Conservation (phyloP, 2,329 filamentous ascomycete species). For the Calonectria pseudoreteaudii region DNA sequence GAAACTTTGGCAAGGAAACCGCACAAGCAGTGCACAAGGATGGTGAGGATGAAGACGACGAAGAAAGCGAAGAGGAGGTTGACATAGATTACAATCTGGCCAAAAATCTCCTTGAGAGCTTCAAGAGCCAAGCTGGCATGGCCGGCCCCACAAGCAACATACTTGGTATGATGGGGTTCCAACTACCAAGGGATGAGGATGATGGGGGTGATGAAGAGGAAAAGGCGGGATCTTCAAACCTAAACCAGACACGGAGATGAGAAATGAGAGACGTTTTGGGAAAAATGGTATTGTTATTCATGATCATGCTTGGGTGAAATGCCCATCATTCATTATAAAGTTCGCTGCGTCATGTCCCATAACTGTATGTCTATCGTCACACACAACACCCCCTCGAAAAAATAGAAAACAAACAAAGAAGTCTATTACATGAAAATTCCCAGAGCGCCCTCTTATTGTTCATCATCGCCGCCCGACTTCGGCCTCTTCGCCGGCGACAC, state of each 20-base stretch:
- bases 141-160: slow-evolving; percentile 90
- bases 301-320: slow-evolving; percentile 5
- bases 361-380: slow-evolving; percentile 22
- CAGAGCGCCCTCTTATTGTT: slow-evolving; percentile 8
- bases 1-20: slow-evolving; percentile 22
- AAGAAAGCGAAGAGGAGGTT: slow-evolving; percentile 69
- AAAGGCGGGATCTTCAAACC: slow-evolving; percentile 5
- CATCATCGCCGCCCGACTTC: slow-evolving; percentile 45
- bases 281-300: slow-evolving; percentile 3
- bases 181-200: slow-evolving; percentile 82
- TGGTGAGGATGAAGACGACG: slow-evolving; percentile 60
- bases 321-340: slow-evolving; percentile 15
- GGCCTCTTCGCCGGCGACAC: slow-evolving; percentile 59
- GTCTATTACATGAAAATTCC: not conserved
- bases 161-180: slow-evolving; percentile 85
- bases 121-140: slow-evolving; percentile 89
- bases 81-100: slow-evolving; percentile 89
- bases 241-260: slow-evolving; percentile 19
- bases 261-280: not conserved
- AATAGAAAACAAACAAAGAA: no score
- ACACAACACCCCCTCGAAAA: not conserved
- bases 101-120: slow-evolving; percentile 90
- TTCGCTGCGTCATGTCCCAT: slow-evolving; percentile 18
- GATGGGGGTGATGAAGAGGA: slow-evolving; percentile 53
- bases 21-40: slow-evolving; percentile 46